A percentile compares a stretch with the other conserved stretches of the same genome.
These are phyloP conservation scores for Epichloe gansuensis DNA, from an alignment of 2,329 filamentous ascomycete species.

Conservation along the genomic window DNA sequence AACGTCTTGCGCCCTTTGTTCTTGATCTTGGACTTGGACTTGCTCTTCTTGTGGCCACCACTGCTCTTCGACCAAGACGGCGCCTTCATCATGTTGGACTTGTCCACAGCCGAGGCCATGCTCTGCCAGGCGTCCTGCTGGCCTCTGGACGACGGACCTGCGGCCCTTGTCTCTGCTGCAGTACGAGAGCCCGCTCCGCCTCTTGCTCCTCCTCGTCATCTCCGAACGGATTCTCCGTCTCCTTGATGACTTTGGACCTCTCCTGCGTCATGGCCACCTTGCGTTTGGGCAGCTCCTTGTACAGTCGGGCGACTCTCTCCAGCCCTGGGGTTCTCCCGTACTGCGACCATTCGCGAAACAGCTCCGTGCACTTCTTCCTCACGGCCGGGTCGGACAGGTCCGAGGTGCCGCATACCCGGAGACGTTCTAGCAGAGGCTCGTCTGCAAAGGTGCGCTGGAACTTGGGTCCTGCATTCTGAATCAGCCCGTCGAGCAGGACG, in stretches of 20 bases:
- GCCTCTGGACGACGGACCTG: conserved; percentile 7
- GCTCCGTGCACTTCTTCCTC: conserved; percentile 72
- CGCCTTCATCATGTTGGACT: conserved; percentile 22
- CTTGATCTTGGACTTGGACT: conserved; percentile 26
- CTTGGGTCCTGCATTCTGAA: conserved; percentile 81
- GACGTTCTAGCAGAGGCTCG: conserved; percentile 79
- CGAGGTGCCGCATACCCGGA: conserved; percentile 78
- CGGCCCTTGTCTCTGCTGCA: conserved; percentile 14
- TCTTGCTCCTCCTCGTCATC: conserved; percentile 52
- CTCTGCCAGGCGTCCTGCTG: neutral
- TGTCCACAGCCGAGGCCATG: neutral
- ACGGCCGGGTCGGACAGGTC: conserved; percentile 75
- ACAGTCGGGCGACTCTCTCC: conserved; percentile 65
- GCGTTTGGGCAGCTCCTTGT: conserved; percentile 51
- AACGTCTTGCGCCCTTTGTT: conserved; percentile 52
- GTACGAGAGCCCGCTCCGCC: conserved; percentile 20
- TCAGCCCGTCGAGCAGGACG: conserved; percentile 79
- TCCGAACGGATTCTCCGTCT: conserved; percentile 64
- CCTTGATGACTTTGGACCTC: conserved; percentile 69
- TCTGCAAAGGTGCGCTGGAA: conserved; percentile 85
- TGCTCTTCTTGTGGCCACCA: conserved; percentile 35
- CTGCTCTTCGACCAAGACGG: neutral
- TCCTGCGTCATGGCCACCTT: conserved; percentile 67
- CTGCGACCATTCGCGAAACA: conserved; percentile 82
- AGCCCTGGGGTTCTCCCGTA: conserved; percentile 76